Base-by-base conservation (phyloP, 345 rosid species). In the Brassica carinata region DNA sequence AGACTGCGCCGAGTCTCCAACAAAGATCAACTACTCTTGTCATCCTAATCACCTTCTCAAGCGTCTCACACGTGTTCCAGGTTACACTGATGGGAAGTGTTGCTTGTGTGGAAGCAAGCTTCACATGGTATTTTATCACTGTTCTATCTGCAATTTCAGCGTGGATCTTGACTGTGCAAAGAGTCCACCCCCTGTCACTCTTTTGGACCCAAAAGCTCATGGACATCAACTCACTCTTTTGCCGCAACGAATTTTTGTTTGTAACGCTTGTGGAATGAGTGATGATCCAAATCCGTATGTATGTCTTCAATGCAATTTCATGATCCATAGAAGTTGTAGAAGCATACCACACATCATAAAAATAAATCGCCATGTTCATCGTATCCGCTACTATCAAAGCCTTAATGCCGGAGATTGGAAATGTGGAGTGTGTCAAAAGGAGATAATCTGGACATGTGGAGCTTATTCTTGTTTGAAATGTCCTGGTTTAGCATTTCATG, bases 251-350 rank as follows among this genome's bases (percentile, higher is more conserved):
- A 11, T 2, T 11, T 62, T 62, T 62, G 8, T 62, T 62, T 62
- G 66, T 62, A 13, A 62, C 29, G 66, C 66, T 26, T 62, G 66
- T 62, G 66, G 66, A 62, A 27, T 62, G 66, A n/a, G 14, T 27
- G 66, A 62, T 1, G 66, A 62, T 27, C 66, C 34, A 62, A 27
- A 62, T 27, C 17, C 34, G 1, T 62, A 62, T 27, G 17, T 62
- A 27, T 62, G 66, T 62, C 3, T 62, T 27, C 34, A 26, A 13
- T 62, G 66, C 34, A 62, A 62, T 62, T 62, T 62, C 66, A 27
- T 62, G 66, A 7, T 62, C 17, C 66, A 27, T 13, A 62, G 66
- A 62, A 62, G 3, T 62, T 62, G 66, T 27, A 62, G 27, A 10
- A 3, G 27, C 33, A 62, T 62, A 27, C 34, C 66, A 62, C 7